Evolutionary conservation across 352 stramenopile species (phyloP), one percentile per base, ranked within the genome.

Genomic region (Pythium aquatile): DNA sequence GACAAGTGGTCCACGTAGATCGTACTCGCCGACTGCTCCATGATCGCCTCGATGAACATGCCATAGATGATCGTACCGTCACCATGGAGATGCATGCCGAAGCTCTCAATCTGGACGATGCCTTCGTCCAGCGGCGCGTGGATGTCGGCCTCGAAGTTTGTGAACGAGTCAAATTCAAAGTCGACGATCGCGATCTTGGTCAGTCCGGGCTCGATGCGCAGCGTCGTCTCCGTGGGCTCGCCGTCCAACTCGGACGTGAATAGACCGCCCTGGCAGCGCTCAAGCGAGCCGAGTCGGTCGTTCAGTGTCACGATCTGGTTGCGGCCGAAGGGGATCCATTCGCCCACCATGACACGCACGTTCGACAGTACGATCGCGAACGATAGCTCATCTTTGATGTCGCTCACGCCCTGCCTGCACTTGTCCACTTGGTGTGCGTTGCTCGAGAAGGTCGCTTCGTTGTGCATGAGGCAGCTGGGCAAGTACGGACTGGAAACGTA

Each of bases 131-230:
- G 88, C 1, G 96, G 88, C 58, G 95, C 97, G 63, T 98, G 88
- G 63, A 99, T 99, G 57, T 99, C 96, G 10, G 97, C 97, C 72
- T 99, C 97, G 69, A 99, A 99, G 69, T 99, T 99, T 8, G 98
- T 98, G 68, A 98, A 98, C 33, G 97, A 88, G 30, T 97, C 97
- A 56, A 98, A 94, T 42, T 97, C 97, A 74, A 99, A 99, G 74
- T 99, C 97, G 6, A 99, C 81, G 55, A 99, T 98, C 55, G 97
- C 91, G 49, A 99, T 97, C 67, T 91, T 95, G 4, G 96, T 99
- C 17, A 99, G 85, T 11, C 97, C 94, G 6, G 96, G 94, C 2
- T 72, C 63, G 10, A 96, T 78, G 17, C 78, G 68, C 68, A 98
- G 68, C 35, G 74, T 89, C 53, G 82, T 98, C 35, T 74, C 77